phyloP scores from a whole-genome alignment of 495 filamentous ascomycete species.

The Staphylotrichum longicolle region DNA sequence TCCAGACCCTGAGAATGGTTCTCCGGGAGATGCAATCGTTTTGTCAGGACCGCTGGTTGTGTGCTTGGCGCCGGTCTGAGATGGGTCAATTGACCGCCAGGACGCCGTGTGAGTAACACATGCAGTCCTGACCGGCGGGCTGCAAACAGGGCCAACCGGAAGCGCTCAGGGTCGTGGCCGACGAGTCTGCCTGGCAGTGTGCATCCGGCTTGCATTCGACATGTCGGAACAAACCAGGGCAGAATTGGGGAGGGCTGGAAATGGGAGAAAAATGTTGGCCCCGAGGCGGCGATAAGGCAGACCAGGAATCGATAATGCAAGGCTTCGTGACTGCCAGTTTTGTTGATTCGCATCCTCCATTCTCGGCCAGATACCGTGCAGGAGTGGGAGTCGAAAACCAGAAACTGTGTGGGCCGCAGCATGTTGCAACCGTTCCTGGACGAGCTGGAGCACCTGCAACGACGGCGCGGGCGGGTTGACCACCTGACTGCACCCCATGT shows the following conservation, averaged over 20 bases:
- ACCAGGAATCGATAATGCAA: background rate
- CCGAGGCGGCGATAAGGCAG: background rate
- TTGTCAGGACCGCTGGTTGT: slow-evolving; percentile 1
- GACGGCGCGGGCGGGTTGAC: slow-evolving; percentile 12
- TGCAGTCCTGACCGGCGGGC: background rate
- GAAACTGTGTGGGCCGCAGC: background rate
- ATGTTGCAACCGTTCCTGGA: slow-evolving; percentile 21
- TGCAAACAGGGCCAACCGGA: background rate
- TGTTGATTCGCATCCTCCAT: too few species aligned
- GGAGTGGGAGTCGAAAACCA: too few species aligned
- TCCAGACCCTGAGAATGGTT: slow-evolving; percentile 4
- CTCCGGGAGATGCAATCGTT: background rate
- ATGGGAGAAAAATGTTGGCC: too few species aligned
- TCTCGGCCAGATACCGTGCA: too few species aligned
- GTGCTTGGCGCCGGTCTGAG: slow-evolving; percentile 9
- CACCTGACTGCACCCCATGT: slow-evolving; percentile 24
- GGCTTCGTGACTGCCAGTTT: too few species aligned
- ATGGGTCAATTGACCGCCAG: slow-evolving; percentile 2
- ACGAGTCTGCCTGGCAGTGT: background rate
- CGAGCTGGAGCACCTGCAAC: slow-evolving; percentile 10
- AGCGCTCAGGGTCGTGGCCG: background rate
- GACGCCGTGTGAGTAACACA: slow-evolving; percentile 3
- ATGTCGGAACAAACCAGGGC: background rate
- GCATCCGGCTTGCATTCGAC: background rate
- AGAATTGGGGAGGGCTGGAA: too few species aligned